These are phyloP conservation scores for Liquidambar formosana DNA, from an alignment of 164 flowering plant species.

Conservation along the genomic window DNA sequence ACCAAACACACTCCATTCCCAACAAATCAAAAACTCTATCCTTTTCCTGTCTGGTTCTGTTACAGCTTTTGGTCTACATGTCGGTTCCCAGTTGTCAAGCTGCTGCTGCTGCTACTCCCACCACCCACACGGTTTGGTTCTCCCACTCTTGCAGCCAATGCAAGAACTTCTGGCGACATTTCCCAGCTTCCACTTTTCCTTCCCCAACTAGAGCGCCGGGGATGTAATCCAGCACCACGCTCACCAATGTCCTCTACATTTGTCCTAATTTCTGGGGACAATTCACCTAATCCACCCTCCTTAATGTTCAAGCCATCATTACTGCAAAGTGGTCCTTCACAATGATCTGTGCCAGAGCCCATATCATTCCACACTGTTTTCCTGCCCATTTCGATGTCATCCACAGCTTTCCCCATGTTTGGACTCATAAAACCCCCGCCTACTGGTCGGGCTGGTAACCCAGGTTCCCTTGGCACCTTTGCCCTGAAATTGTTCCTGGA, in stretches of 20 bases:
- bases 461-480: constrained; percentile 49
- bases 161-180: constrained; percentile 84
- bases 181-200: constrained; percentile 96
- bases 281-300: constrained; percentile 47
- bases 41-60: not conserved
- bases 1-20: not conserved
- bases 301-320: constrained; percentile 48
- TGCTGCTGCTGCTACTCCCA: constrained; percentile 42
- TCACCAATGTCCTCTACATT: constrained; percentile 55
- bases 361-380: constrained; percentile 72
- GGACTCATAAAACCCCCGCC: constrained; percentile 67
- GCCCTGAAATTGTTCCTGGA: constrained; percentile 73
- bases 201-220: constrained; percentile 88
- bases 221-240: constrained; percentile 53
- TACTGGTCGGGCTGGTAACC: constrained; percentile 35
- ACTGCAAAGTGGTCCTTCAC: constrained; percentile 49
- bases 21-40: not conserved
- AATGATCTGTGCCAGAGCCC: constrained; percentile 41
- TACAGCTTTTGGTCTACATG: constrained; percentile 16
- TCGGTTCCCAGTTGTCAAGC: constrained; percentile 31
- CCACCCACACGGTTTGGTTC: constrained; percentile 52
- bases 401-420: constrained; percentile 60
- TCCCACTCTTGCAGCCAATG: constrained; percentile 70
- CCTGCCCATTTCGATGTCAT: constrained; percentile 84
- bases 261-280: constrained; percentile 63